These are phyloP conservation scores for Coemansia sp. DNA, from an alignment of 192 early-diverging fungal species.

Conservation along the genomic window DNA sequence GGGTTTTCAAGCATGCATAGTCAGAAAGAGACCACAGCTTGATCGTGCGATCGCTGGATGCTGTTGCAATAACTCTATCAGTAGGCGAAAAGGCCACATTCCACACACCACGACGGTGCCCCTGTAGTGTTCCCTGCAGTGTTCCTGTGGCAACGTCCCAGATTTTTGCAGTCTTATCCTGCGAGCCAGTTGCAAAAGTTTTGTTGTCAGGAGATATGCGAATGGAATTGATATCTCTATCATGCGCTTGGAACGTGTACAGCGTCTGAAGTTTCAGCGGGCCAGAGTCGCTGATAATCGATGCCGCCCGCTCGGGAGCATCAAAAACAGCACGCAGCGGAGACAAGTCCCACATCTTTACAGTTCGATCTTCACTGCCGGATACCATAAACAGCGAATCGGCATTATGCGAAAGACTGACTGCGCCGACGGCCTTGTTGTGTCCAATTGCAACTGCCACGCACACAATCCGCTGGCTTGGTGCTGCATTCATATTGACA, in stretches of 20 bases:
- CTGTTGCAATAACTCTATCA: slow-evolving; percentile 89
- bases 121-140: slow-evolving; percentile 76
- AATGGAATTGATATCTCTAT: slow-evolving; percentile 95
- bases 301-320: slow-evolving; percentile 13
- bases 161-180: slow-evolving; percentile 93
- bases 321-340: slow-evolving; percentile 42
- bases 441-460: slow-evolving; percentile 83
- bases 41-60: slow-evolving; percentile 90
- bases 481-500: slow-evolving; percentile 61
- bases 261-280: slow-evolving; percentile 54
- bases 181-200: slow-evolving; percentile 89
- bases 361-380: slow-evolving; percentile 90
- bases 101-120: slow-evolving; percentile 97
- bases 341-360: slow-evolving; percentile 89
- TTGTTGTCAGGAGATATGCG: slow-evolving; percentile 87
- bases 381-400: slow-evolving; percentile 69
- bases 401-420: slow-evolving; percentile 70
- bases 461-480: slow-evolving; percentile 60
- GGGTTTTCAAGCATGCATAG: slow-evolving; percentile 85
- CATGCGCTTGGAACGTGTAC: slow-evolving; percentile 93
- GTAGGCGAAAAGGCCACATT: slow-evolving; percentile 90
- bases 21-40: slow-evolving; percentile 93
- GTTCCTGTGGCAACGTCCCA: slow-evolving; percentile 84
- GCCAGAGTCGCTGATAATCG: slow-evolving; percentile 10
- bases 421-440: slow-evolving; percentile 88